Evolutionary conservation across 768 basidiomycete species (phyloP).

Genomic region (Naganishia vishniacii): DNA sequence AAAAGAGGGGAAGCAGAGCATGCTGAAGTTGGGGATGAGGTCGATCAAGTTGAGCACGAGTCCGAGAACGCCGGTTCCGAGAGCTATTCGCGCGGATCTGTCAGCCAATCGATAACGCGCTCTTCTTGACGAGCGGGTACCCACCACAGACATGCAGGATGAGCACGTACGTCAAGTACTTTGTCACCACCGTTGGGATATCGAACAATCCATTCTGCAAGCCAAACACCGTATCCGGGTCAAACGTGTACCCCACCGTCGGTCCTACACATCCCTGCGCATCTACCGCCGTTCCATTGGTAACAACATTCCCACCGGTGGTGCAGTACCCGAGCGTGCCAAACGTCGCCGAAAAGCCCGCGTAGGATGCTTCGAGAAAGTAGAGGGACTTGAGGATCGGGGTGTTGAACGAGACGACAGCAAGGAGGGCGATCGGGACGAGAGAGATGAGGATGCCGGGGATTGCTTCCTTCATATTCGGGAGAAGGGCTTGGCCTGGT

Average conservation of each 20-base stretch:
- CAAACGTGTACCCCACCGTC: slow-evolving; percentile 76
- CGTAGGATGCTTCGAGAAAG: slow-evolving; percentile 60
- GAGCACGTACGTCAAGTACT: slow-evolving; percentile 92
- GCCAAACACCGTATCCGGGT: slow-evolving; percentile 74
- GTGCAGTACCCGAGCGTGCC: slow-evolving; percentile 87
- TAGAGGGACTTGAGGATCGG: slow-evolving; percentile 82
- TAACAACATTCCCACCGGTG: slow-evolving; percentile 51
- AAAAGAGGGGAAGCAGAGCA: slow-evolving; percentile 46
- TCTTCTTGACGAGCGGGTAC: neutral
- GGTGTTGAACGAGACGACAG: slow-evolving; percentile 81
- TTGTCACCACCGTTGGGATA: slow-evolving; percentile 76
- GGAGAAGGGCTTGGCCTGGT: neutral
- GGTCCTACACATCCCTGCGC: slow-evolving; percentile 66
- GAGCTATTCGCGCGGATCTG: slow-evolving; percentile 45
- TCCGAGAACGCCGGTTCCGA: slow-evolving; percentile 65
- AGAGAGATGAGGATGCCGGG: slow-evolving; percentile 82
- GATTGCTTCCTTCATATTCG: slow-evolving; percentile 49
- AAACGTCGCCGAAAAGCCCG: slow-evolving; percentile 65
- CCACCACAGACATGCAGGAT: slow-evolving; percentile 76
- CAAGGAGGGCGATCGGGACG: slow-evolving; percentile 69
- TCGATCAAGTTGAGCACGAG: slow-evolving; percentile 74
- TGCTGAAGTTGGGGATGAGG: slow-evolving; percentile 73
- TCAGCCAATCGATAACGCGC: neutral
- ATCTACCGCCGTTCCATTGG: slow-evolving; percentile 35
- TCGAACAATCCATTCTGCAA: slow-evolving; percentile 58